phyloP scores from a whole-genome alignment of 106 monocot genomes.

The Phalaenopsis aphrodite region DNA sequence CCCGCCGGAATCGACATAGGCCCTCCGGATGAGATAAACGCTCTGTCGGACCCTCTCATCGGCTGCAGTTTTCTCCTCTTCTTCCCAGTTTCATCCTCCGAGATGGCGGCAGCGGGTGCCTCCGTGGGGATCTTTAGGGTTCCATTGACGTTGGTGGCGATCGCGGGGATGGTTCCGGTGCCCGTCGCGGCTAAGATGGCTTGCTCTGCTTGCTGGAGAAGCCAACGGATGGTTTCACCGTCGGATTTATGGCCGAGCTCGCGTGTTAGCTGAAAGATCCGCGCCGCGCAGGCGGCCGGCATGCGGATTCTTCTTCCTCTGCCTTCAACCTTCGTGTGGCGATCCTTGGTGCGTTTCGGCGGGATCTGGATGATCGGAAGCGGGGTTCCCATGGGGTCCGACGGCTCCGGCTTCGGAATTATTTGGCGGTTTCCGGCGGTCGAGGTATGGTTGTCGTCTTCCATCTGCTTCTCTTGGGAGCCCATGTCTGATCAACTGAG shows the following conservation, averaged over 20 bases:
- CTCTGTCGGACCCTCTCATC: not conserved
- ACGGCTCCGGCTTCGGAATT: slow-evolving; percentile 22
- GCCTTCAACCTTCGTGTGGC: slow-evolving; percentile 33
- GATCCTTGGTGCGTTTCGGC: slow-evolving; percentile 20
- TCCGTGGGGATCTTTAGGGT: slow-evolving; percentile 24
- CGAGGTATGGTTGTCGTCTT: not conserved
- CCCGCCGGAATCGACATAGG: slow-evolving; percentile 19
- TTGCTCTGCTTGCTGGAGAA: slow-evolving; percentile 28
- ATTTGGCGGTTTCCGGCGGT: not conserved
- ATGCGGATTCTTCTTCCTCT: slow-evolving; percentile 32
- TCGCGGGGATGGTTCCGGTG: slow-evolving; percentile 26
- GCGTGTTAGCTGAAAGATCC: slow-evolving; percentile 33
- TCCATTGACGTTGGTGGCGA: slow-evolving; percentile 28
- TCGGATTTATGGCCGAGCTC: slow-evolving; percentile 34
- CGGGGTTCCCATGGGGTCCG: slow-evolving; percentile 7
- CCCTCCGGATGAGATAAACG: not conserved
- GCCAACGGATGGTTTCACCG: slow-evolving; percentile 31
- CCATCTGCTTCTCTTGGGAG: not conserved
- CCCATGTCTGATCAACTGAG: not conserved
- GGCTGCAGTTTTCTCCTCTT: slow-evolving; percentile 26
- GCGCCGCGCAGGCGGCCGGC: slow-evolving; percentile 32
- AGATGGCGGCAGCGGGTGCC: not conserved
- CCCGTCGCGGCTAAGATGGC: slow-evolving; percentile 35
- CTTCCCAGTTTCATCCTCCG: not conserved
- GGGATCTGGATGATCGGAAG: slow-evolving; percentile 9